Evolutionary conservation across 805 yeast species (phyloP).

Genomic region (Jamesozyma lodderae): DNA sequence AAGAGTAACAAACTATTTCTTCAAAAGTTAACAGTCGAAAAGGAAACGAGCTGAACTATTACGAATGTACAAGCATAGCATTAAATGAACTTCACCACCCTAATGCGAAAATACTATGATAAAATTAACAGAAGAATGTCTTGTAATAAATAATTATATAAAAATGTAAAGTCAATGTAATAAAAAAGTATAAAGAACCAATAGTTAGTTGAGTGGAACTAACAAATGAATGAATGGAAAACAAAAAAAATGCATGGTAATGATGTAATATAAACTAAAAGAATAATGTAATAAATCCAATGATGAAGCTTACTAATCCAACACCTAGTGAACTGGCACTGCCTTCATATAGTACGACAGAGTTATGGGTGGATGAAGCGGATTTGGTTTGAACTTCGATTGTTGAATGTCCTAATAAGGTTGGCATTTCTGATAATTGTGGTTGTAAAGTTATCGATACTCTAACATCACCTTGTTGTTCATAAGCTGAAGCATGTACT

Average conservation of each 20-base stretch:
- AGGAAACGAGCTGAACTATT: too few relatives aligned
- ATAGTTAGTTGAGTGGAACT: too few relatives aligned
- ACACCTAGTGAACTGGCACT: slow-evolving; percentile 9
- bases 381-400: background rate
- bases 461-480: background rate
- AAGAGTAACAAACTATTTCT: too few relatives aligned
- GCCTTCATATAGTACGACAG: slow-evolving; percentile 9
- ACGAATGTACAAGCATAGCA: too few relatives aligned
- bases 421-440: background rate
- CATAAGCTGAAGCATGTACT: background rate
- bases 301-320: slow-evolving; percentile 9
- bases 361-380: background rate
- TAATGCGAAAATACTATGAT: too few relatives aligned
- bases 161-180: too few relatives aligned
- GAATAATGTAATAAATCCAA: slow-evolving; percentile 7
- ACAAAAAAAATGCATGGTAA: background rate
- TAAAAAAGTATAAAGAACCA: too few relatives aligned
- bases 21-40: too few relatives aligned
- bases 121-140: too few relatives aligned
- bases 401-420: slow-evolving; percentile 4
- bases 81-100: too few relatives aligned
- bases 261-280: background rate
- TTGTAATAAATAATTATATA: too few relatives aligned
- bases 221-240: too few relatives aligned
- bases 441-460: background rate